phyloP scores from a whole-genome alignment of 371 early-diverging fungal genomes.

The Apophysomyces trapeziformis region DNA sequence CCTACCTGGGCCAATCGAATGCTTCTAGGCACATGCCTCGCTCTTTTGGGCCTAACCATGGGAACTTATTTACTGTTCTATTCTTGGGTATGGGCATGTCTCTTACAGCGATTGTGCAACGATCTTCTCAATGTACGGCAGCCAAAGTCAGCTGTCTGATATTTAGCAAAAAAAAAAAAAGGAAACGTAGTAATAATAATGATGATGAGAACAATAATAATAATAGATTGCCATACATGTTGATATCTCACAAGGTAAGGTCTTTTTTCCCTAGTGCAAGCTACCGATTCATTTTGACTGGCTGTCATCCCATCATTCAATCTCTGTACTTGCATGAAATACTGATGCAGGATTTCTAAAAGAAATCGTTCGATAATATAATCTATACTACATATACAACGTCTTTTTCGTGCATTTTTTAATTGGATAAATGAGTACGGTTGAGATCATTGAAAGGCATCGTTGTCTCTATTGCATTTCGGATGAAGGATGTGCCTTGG shows the following conservation, averaged over 20 bases:
- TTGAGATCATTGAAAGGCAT: too few relatives aligned
- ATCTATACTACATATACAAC: too few relatives aligned
- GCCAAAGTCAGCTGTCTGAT: not conserved
- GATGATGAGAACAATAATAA: not conserved
- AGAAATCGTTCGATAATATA: too few relatives aligned
- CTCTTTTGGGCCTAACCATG: slow-evolving; percentile 27
- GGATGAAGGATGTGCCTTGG: too few relatives aligned
- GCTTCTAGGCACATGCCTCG: slow-evolving; percentile 18
- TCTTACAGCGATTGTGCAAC: slow-evolving; percentile 32
- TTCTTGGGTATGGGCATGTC: slow-evolving; percentile 51
- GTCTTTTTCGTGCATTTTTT: too few relatives aligned
- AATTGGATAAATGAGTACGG: too few relatives aligned
- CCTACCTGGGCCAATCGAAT: slow-evolving; percentile 19
- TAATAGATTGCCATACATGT: not conserved
- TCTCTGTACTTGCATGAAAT: not conserved
- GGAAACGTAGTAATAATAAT: not conserved
- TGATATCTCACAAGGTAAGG: slow-evolving; percentile 8
- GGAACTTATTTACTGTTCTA: slow-evolving; percentile 48
- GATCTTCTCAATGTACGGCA: slow-evolving; percentile 21
- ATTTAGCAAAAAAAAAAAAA: not conserved
- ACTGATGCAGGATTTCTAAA: not conserved
- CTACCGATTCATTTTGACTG: not conserved
- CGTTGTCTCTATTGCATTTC: too few relatives aligned
- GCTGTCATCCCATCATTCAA: not conserved
- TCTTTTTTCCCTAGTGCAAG: not conserved